Evolutionary conservation across 2,329 filamentous ascomycete genomes (phyloP).

Genomic region (Gremmenia infestans): DNA sequence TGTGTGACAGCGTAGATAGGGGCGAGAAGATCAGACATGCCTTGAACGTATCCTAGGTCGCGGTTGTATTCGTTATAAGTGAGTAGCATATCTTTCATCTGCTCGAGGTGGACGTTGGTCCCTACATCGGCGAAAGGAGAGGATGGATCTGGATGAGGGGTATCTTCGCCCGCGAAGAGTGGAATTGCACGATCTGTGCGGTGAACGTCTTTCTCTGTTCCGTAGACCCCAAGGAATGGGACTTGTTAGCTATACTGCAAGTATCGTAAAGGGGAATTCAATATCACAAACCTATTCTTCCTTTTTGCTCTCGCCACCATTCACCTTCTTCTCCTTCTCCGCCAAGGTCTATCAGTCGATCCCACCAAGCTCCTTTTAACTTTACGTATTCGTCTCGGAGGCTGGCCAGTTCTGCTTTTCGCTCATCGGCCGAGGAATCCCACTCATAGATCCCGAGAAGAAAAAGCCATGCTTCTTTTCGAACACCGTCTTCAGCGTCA

Average conservation of each 20-base stretch:
- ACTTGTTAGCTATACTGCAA: conserved; percentile 31
- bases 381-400: conserved; percentile 90
- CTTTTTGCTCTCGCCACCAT: conserved; percentile 94
- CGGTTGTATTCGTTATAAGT: conserved; percentile 99
- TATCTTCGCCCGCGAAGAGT: conserved; percentile 95
- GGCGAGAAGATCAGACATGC: conserved; percentile 94
- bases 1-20: conserved; percentile 97
- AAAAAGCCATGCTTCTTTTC: conserved; percentile 97
- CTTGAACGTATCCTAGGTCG: conserved; percentile 93
- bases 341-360: conserved; percentile 77
- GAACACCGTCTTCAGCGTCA: conserved; percentile 80
- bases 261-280: conserved; percentile 2
- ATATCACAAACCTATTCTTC: conserved; percentile 72
- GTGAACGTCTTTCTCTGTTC: conserved; percentile 94
- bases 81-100: conserved; percentile 98
- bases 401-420: conserved; percentile 76
- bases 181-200: conserved; percentile 90
- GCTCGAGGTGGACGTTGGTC: conserved; percentile 95
- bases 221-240: conserved; percentile 47
- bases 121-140: conserved; percentile 90
- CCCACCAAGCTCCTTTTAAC: conserved; percentile 95
- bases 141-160: conserved; percentile 90
- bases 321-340: conserved; percentile 78
- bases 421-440: conserved; percentile 83
- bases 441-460: conserved; percentile 87